A percentile compares a stretch with the other conserved stretches of the same genome.
phyloP scores from a whole-genome alignment of 306 rosid species.

The Acacia crassicarpa region DNA sequence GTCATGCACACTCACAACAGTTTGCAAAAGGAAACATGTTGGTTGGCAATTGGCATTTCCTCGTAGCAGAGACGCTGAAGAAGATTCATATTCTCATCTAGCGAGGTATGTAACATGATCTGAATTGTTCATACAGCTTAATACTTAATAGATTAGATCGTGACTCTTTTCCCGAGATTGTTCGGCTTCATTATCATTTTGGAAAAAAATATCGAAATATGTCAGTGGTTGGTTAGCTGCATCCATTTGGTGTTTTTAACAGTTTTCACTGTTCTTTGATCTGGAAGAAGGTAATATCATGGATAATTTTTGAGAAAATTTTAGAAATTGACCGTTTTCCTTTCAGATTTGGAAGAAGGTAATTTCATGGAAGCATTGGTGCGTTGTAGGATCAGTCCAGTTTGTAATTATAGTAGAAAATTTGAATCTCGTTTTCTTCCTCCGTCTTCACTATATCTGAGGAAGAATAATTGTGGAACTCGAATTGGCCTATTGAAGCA shows the following conservation, averaged over 20 bases:
- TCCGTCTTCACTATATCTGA: background rate
- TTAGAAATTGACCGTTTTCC: background rate
- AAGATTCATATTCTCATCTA: background rate
- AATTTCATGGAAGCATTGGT: conserved; percentile 44
- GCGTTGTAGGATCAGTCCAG: conserved; percentile 27
- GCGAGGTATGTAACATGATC: background rate
- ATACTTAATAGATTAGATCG: background rate
- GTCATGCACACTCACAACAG: background rate
- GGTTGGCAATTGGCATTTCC: background rate
- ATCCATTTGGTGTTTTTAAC: background rate
- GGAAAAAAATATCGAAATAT: background rate
- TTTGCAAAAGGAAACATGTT: background rate
- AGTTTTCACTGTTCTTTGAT: no score
- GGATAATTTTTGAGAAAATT: background rate
- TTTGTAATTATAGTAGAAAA: conserved; percentile 15
- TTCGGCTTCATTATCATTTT: background rate
- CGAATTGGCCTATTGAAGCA: conserved; percentile 23
- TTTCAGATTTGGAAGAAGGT: conserved; percentile 29
- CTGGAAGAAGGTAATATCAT: no score
- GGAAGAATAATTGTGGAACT: conserved; percentile 7
- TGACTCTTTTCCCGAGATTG: background rate
- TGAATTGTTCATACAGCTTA: background rate
- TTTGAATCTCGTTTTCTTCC: conserved; percentile 17
- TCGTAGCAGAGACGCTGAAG: background rate
- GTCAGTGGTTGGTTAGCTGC: background rate